A percentile compares a stretch with the other conserved stretches of the same genome.
Conservation (phyloP, 495 filamentous ascomycete species). For the Penicillium chermesinum region DNA sequence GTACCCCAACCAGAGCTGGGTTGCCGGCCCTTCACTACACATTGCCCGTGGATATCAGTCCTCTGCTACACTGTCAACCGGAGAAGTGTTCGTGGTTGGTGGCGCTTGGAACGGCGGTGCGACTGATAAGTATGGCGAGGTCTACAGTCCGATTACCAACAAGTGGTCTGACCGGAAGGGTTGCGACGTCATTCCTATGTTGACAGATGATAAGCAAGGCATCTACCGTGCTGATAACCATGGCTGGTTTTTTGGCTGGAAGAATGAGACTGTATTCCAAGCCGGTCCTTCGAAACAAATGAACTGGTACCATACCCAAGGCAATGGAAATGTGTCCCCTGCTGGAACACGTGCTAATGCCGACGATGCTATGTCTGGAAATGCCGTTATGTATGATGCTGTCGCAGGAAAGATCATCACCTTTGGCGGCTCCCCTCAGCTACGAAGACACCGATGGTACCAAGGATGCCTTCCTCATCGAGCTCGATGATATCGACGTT, state of each 20-base stretch:
- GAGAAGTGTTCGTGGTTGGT: slow-evolving; percentile 54
- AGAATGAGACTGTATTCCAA: slow-evolving; percentile 49
- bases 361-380: slow-evolving; percentile 13
- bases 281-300: slow-evolving; percentile 51
- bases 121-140: slow-evolving; percentile 47
- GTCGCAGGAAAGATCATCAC: slow-evolving; percentile 43
- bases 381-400: slow-evolving; percentile 14
- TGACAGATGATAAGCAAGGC: slow-evolving; percentile 44
- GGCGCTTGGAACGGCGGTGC: slow-evolving; percentile 46
- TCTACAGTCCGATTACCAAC: slow-evolving; percentile 38
- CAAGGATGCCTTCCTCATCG: slow-evolving; percentile 36
- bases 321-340: background rate
- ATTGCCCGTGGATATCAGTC: slow-evolving; percentile 54
- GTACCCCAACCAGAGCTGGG: too few relatives aligned
- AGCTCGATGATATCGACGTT: slow-evolving; percentile 23
- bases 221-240: slow-evolving; percentile 52
- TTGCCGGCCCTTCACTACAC: too few relatives aligned
- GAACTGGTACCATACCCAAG: slow-evolving; percentile 30
- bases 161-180: slow-evolving; percentile 30
- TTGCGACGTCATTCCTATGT: slow-evolving; percentile 39
- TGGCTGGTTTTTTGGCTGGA: slow-evolving; percentile 60
- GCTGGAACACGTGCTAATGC: slow-evolving; percentile 7
- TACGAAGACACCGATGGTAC: slow-evolving; percentile 34
- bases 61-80: slow-evolving; percentile 44
- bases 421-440: slow-evolving; percentile 37